Evolutionary conservation across 805 yeast genomes (phyloP).

Genomic region (Wickerhamomyces queroliae): DNA sequence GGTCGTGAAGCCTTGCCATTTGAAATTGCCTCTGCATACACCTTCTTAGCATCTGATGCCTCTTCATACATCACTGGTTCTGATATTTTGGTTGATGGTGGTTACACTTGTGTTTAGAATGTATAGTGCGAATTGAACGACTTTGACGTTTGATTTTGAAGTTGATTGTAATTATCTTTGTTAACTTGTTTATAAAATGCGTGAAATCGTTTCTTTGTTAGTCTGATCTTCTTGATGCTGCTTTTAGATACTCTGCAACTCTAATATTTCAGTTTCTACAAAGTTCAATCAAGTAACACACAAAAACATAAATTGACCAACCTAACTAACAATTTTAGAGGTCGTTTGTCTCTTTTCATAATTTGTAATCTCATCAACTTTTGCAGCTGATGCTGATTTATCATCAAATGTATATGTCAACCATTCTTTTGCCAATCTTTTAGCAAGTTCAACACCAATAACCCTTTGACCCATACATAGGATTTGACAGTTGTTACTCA

Average conservation of each 20-base stretch:
- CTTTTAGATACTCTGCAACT: no score
- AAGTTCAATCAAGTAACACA: no score
- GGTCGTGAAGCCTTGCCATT: constrained; percentile 66
- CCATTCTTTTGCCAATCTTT: constrained; percentile 1
- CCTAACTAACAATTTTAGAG: neutral
- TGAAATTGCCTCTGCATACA: constrained; percentile 69
- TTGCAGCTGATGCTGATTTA: neutral
- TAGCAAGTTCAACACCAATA: neutral
- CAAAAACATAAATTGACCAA: neutral
- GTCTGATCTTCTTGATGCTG: no score
- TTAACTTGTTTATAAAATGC: no score
- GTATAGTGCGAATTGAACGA: no score
- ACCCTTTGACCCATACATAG: constrained; percentile 1
- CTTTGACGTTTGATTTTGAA: no score
- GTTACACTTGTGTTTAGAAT: constrained; percentile 20
- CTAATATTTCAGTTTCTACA: no score
- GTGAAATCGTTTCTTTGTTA: no score
- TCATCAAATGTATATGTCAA: neutral
- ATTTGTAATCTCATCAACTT: constrained; percentile 1
- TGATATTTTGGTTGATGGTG: constrained; percentile 72
- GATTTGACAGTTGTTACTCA: constrained; percentile 1
- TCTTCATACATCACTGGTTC: constrained; percentile 69
- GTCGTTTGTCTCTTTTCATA: neutral
- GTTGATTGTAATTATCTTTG: no score
- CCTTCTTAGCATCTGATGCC: constrained; percentile 72